A percentile compares a stretch with the other conserved stretches of the same genome.
Conservation (phyloP, 106 monocot species). For the Dactylorhiza incarnata region DNA sequence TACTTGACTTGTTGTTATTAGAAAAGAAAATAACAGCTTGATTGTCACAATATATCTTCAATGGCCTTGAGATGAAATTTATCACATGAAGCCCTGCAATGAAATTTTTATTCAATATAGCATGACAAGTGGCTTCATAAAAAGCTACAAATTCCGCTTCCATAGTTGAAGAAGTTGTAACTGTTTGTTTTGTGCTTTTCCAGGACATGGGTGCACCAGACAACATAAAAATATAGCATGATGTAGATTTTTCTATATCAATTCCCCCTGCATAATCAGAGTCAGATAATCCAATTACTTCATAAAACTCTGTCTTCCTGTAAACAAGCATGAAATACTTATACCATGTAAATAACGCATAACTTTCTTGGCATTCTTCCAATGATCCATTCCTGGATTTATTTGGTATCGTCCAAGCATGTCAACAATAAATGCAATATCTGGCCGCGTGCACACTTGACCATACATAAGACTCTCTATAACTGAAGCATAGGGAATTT, state of each 20-base stretch:
- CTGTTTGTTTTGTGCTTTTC: neutral
- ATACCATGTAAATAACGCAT: no score
- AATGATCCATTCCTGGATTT: no score
- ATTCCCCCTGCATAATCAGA: neutral
- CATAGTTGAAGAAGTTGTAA: neutral
- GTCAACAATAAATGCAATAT: no score
- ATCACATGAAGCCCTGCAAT: slow-evolving; percentile 13
- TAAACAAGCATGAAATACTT: no score
- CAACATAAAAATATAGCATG: neutral
- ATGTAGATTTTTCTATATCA: neutral
- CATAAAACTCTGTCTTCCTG: no score
- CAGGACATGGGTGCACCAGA: neutral
- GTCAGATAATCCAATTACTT: no score
- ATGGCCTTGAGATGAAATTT: slow-evolving; percentile 16
- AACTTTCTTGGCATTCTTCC: no score
- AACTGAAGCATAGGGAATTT: no score
- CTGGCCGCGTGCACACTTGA: no score
- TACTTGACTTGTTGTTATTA: slow-evolving; percentile 13
- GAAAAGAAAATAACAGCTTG: neutral
- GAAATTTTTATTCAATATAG: neutral
- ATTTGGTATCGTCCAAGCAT: no score
- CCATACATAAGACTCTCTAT: no score
- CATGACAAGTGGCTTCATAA: neutral
- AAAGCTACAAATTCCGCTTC: neutral
- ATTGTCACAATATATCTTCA: slow-evolving; percentile 20